Percentiles rank a stretch among this genome's conserved stretches.
These are phyloP conservation scores for Sarcodon sp. DNA, from an alignment of 768 basidiomycete species.

Conservation along the genomic window DNA sequence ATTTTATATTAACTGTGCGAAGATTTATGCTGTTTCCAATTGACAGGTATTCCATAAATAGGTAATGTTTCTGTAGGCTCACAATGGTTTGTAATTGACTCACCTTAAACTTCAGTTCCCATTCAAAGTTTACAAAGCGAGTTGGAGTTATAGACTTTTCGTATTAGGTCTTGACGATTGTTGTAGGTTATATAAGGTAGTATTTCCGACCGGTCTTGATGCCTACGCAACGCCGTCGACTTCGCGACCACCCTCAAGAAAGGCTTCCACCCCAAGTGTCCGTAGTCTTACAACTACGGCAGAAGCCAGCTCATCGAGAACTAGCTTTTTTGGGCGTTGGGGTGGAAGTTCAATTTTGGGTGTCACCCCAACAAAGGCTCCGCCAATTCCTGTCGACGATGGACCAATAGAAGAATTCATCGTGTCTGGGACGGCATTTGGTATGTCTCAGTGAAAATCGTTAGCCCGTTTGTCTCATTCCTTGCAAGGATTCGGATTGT, in stretches of 20 bases:
- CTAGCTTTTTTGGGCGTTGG: conserved; percentile 17
- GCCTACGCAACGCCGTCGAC: conserved; percentile 15
- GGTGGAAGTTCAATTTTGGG: conserved; percentile 8
- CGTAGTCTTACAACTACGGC: conserved; percentile 9
- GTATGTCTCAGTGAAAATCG: conserved; percentile 19
- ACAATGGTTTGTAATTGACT: not conserved
- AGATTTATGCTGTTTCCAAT: conserved; percentile 6
- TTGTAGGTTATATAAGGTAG: conserved; percentile 15
- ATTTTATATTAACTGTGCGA: not conserved
- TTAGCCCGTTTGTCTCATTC: not conserved
- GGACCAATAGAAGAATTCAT: conserved; percentile 63
- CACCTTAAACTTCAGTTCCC: conserved; percentile 29
- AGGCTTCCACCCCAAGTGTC: conserved; percentile 9
- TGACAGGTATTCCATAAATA: conserved; percentile 38
- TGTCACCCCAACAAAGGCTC: conserved; percentile 5
- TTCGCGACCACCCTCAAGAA: conserved; percentile 9
- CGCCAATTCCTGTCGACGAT: conserved; percentile 15
- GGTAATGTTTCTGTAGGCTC: conserved; percentile 17
- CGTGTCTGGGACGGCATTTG: conserved; percentile 67
- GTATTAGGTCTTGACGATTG: not conserved
- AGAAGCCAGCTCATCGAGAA: conserved; percentile 5
- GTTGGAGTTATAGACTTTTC: conserved; percentile 3
- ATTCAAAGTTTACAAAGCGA: conserved; percentile 65
- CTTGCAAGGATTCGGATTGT: conserved; percentile 27
- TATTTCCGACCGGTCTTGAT: conserved; percentile 15